Conservation (phyloP, 305 asterid species). For the Salvia sclarea region DNA sequence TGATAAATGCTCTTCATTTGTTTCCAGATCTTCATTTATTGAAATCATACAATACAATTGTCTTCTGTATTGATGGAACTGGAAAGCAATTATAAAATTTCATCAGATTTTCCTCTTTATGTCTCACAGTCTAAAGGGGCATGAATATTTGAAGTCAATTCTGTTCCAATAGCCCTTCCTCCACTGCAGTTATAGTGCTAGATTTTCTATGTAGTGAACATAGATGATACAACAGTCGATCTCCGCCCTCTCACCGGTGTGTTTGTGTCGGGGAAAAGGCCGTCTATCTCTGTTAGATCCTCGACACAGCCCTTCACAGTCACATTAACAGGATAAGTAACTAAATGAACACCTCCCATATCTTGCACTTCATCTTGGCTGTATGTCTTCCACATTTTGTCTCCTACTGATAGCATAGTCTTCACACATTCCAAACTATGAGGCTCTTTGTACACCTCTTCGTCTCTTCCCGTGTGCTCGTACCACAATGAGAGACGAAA, state of each 20-base stretch:
- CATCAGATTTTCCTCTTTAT: too few species aligned
- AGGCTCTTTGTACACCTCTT: conserved; percentile 53
- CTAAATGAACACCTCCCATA: conserved; percentile 79
- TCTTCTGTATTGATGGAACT: too few species aligned
- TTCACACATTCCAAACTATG: conserved; percentile 60
- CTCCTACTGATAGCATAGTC: conserved; percentile 57
- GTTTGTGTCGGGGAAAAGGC: conserved; percentile 70
- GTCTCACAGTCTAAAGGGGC: too few species aligned
- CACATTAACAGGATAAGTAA: conserved; percentile 62
- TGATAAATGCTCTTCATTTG: too few species aligned
- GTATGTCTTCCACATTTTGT: conserved; percentile 70
- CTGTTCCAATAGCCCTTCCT: conserved; percentile 3
- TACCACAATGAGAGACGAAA: conserved; percentile 86
- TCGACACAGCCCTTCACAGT: conserved; percentile 54
- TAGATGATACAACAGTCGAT: conserved; percentile 63
- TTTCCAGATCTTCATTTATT: neutral
- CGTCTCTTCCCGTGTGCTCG: conserved; percentile 71
- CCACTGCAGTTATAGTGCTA: conserved; percentile 5
- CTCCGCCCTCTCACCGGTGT: conserved; percentile 62
- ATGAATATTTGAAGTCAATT: conserved; percentile 4
- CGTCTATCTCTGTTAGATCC: conserved; percentile 48
- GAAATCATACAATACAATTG: neutral
- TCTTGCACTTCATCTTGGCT: conserved; percentile 61
- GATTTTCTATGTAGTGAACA: conserved; percentile 61
- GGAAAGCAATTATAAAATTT: too few species aligned